Evolutionary conservation across 768 basidiomycete genomes (phyloP), one percentile per base, ranked within the genome.

Genomic region (Collybiopsis luxurians): DNA sequence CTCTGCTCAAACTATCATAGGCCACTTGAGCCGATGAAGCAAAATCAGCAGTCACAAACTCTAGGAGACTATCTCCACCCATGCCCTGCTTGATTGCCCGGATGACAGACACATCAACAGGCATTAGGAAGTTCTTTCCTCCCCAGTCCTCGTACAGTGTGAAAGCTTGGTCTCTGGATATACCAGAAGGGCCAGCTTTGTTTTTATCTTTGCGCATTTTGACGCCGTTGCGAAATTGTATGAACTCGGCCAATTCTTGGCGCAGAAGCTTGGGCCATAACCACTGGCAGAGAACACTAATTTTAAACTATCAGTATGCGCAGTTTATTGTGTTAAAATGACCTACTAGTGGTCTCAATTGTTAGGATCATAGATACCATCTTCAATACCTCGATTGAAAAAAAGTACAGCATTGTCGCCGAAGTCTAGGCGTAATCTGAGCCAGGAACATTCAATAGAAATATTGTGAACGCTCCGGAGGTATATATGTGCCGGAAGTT

Each of bases 361-460:
- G 5, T 48, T 46, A 30, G 66, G 48, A 59, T 67, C 60, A 49
- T 67, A 71, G 2, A 66, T 52, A 10, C 58, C 58, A 1, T 26
- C 10, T n/a, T n/a, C n/a, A 0, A 39, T 46, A 3, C 67, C 65
- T 19, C 56, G 61, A 24, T 62, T 56, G 52, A 61, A 71, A 24
- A 64, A 64, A 0, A 64, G 26, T 27, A 59, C 56, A 6, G 67
- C 64, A 55, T 66, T 72, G 28, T 71, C 70, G n/a, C 69, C 70
- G 59, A 61, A 71, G 13, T 72, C 53, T 5, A 67, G 31, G 3
- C 65, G 48, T 1, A 74, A 55, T 4, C 34, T 56, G 11, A 64
- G 59, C 73, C 73, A 74, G 2, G 63, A 58, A 23, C 66, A 53
- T 36, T 73, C 71, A 36, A 72, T 66, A 1, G 66, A 62, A 21